These are phyloP conservation scores for Hypoxylon sp. DNA, from an alignment of 2,329 filamentous ascomycete species.

Conservation along the genomic window DNA sequence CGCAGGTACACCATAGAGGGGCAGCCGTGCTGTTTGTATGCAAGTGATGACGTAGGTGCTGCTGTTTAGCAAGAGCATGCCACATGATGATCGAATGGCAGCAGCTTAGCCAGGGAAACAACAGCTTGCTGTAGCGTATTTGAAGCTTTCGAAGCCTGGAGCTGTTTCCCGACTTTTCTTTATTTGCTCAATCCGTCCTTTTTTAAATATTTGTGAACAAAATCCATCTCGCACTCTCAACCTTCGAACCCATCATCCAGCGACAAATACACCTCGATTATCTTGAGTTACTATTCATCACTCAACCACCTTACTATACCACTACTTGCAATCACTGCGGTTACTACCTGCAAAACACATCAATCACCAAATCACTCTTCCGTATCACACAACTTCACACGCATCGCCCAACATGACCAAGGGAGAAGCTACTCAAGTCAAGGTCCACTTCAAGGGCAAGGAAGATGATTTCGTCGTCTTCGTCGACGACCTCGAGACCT, in stretches of 20 bases:
- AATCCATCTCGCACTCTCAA: neutral
- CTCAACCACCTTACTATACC: neutral
- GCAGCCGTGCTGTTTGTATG: constrained; percentile 28
- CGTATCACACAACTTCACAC: constrained; percentile 54
- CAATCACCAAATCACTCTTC: constrained; percentile 6
- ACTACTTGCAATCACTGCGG: neutral
- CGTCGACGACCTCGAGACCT: constrained; percentile 69
- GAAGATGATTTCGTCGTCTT: constrained; percentile 71
- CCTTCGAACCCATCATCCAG: neutral
- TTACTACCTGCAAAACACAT: constrained; percentile 8
- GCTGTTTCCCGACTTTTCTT: constrained; percentile 13
- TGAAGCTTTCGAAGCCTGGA: constrained; percentile 37
- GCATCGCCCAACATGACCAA: constrained; percentile 70
- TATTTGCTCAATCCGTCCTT: constrained; percentile 18
- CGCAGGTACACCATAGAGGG: constrained; percentile 37
- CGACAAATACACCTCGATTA: constrained; percentile 5
- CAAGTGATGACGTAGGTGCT: constrained; percentile 43
- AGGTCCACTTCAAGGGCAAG: constrained; percentile 86
- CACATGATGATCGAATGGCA: constrained; percentile 44
- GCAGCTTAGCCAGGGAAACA: constrained; percentile 31
- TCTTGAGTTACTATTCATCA: neutral
- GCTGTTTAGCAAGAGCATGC: constrained; percentile 31
- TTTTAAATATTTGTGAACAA: constrained; percentile 9
- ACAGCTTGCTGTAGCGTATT: constrained; percentile 36
- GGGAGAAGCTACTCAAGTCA: constrained; percentile 77